Evolutionary conservation across 768 basidiomycete genomes (phyloP), one percentile per base, ranked within the genome.

Genomic region (Hirschioporus abietinus): DNA sequence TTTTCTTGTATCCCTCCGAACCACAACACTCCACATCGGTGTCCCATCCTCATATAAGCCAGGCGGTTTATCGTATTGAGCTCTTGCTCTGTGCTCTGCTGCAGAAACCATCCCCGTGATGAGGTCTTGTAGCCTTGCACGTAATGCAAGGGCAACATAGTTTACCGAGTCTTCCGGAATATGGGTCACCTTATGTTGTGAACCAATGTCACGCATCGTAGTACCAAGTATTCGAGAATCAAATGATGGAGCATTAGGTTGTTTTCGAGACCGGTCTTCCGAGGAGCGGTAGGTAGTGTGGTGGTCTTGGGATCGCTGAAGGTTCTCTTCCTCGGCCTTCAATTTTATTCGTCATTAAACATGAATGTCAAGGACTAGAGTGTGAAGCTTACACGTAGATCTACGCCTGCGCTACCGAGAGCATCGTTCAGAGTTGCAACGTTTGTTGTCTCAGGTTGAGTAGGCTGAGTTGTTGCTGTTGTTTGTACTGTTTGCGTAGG

Each of bases 321-420:
- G 77, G 3, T 85, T 82, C 74, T 94, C 93, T 78, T 95, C 93
- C 75, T 95, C 93, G 0, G 93, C 93, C 92, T 95, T 71, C 1
- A 52, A 7, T 30, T n/a, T 24, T 36, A 58, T 34, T 23, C 34
- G 52, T 70, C n/a, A 64, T 25, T 20, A 64, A 64, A 20, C 23
- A 64, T 18, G 63, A 30, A 35, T 15, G 7, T 61, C 60, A 30
- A 24, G 6, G 9, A 26, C 17, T 36, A 7, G 23, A 30, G 18
- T 35, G 20, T 30, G 30, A 30, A 30, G 76, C 82, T 68, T 69
- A 91, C 92, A 74, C 90, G 78, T n/a, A 95, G 78, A 77, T 95
- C 93, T 7, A 95, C 92, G 12, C 93, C 92, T 7, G 92, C 92
- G 72, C 91, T 92, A 5, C 92, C 93, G 1, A 95, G 78, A 4